These are phyloP conservation scores for Ceratobasidium sp. DNA, from an alignment of 1,284 basidiomycete species.

Conservation along the genomic window DNA sequence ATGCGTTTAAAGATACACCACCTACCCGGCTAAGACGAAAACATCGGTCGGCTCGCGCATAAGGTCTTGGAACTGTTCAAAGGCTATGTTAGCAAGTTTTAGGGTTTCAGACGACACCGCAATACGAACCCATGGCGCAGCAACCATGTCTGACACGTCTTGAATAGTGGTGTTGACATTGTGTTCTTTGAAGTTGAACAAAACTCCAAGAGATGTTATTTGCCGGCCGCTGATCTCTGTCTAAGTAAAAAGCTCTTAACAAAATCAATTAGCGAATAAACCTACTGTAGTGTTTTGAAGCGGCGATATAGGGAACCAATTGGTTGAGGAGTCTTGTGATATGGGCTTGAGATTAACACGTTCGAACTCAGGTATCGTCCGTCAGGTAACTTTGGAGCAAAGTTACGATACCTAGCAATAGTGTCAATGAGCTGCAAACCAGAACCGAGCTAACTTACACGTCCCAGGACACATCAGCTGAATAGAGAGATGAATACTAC, in stretches of 20 bases:
- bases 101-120: background rate
- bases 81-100: background rate
- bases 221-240: constrained; percentile 27
- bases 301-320: constrained; percentile 36
- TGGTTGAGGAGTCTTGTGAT: background rate
- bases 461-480: constrained; percentile 33
- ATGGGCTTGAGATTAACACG: background rate
- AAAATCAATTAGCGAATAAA: background rate
- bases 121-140: constrained; percentile 27
- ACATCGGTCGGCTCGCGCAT: constrained; percentile 32
- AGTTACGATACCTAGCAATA: constrained; percentile 10
- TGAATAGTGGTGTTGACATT: constrained; percentile 29
- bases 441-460: background rate
- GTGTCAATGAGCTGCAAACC: background rate
- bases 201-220: constrained; percentile 35
- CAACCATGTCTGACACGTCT: constrained; percentile 8
- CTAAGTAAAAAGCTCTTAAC: background rate
- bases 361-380: constrained; percentile 34
- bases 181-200: constrained; percentile 37
- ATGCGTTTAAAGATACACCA: background rate
- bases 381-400: constrained; percentile 20
- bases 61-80: constrained; percentile 27
- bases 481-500: background rate
- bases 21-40: constrained; percentile 30
- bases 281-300: constrained; percentile 34